phyloP scores from a whole-genome alignment of 805 yeast genomes.

The Ogataea parapolymorpha region DNA sequence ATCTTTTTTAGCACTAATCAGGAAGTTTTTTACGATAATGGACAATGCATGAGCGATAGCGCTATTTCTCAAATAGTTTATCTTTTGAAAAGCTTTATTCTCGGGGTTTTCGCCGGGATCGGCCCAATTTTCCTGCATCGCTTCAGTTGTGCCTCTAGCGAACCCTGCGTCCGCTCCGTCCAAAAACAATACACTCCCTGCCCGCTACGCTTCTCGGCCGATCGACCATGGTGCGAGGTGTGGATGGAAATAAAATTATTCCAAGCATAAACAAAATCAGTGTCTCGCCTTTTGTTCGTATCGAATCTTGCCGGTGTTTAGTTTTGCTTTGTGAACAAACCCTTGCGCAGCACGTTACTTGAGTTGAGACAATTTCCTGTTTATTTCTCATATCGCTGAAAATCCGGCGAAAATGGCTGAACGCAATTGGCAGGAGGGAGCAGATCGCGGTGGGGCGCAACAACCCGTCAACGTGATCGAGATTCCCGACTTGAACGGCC shows the following conservation, averaged over 20 bases:
- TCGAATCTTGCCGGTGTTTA: not conserved
- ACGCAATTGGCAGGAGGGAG: constrained; percentile 7
- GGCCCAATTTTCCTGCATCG: no score
- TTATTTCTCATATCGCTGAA: not conserved
- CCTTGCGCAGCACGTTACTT: no score
- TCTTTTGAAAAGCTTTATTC: no score
- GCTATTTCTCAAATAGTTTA: no score
- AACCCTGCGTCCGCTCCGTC: no score
- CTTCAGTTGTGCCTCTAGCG: no score
- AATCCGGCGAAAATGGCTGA: constrained; percentile 1
- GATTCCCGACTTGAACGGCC: constrained; percentile 23
- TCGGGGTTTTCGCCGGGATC: no score
- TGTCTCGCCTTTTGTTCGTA: not conserved
- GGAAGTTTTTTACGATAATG: not conserved
- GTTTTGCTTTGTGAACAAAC: not conserved
- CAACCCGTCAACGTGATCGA: constrained; percentile 18
- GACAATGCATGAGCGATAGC: no score
- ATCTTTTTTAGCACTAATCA: not conserved
- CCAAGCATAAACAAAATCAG: constrained; percentile 4
- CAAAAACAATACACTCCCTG: no score
- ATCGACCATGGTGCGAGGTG: constrained; percentile 4
- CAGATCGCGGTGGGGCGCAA: constrained; percentile 1
- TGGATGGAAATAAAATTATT: not conserved
- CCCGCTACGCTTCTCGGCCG: no score
- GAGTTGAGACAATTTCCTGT: not conserved